Conservation (phyloP, 164 flowering plant species). For the Umbellularia californica region DNA sequence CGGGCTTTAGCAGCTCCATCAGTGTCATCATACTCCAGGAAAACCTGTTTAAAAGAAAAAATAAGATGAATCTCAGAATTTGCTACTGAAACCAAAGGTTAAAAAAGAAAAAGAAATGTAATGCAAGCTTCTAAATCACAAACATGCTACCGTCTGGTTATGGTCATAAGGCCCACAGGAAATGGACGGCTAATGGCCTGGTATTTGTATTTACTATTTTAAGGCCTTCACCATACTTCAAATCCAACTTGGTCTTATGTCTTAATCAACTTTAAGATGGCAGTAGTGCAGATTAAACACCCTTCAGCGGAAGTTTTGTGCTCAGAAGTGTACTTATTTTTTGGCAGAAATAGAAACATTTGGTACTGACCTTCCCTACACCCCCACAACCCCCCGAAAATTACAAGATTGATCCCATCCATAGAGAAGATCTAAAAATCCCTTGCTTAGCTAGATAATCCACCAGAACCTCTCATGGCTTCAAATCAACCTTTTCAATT, state of each 20-base stretch:
- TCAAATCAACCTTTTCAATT: too few species aligned
- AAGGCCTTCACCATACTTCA: background rate
- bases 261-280: background rate
- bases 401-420: too few species aligned
- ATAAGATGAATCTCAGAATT: background rate
- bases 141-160: background rate
- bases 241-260: background rate
- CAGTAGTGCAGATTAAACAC: background rate
- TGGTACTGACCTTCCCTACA: slow-evolving; percentile 76
- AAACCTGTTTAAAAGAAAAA: slow-evolving; percentile 48
- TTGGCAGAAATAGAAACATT: too few species aligned
- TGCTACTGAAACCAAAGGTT: background rate
- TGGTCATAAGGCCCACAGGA: too few species aligned
- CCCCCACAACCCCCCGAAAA: slow-evolving; percentile 12
- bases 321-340: too few species aligned
- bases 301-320: background rate
- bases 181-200: background rate
- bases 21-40: slow-evolving; percentile 72
- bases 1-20: slow-evolving; percentile 75
- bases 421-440: too few species aligned
- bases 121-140: background rate
- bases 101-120: too few species aligned
- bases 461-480: too few species aligned
- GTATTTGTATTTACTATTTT: too few species aligned
- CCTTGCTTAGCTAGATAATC: too few species aligned